These are phyloP conservation scores for Fusarium tjaetaba DNA, from an alignment of 2,329 filamentous ascomycete genomes.

Conservation along the genomic window DNA sequence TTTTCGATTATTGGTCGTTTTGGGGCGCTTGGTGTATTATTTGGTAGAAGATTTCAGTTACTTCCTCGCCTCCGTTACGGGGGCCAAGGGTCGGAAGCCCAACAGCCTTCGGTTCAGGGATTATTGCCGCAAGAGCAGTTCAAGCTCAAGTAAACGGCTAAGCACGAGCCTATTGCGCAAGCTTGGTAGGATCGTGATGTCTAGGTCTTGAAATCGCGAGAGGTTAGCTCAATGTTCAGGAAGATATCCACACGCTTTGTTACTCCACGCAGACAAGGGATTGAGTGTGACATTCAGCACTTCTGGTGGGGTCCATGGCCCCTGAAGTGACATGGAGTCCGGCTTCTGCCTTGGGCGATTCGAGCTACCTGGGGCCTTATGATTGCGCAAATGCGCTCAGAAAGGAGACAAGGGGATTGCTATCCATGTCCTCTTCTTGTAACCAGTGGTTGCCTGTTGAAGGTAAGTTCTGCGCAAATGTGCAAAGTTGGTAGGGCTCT, in stretches of 20 bases:
- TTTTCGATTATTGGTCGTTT: too few species aligned
- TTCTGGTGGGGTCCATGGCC: accelerated
- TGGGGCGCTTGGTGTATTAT: too few species aligned
- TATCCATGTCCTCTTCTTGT: neutral
- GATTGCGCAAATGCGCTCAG: neutral
- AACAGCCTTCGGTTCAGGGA: too few species aligned
- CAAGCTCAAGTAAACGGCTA: neutral
- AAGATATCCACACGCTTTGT: neutral
- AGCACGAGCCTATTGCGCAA: neutral
- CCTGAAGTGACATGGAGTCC: neutral
- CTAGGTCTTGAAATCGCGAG: neutral
- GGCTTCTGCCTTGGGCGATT: neutral
- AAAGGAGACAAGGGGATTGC: neutral
- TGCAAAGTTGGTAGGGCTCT: neutral
- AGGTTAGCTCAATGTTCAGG: neutral
- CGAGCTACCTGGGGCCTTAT: accelerated
- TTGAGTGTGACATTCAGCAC: neutral
- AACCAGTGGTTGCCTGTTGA: neutral
- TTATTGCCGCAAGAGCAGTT: neutral
- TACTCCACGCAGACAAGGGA: neutral
- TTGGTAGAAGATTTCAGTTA: accelerated
- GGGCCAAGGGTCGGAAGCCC: accelerated
- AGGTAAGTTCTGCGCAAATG: neutral
- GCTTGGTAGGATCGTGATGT: neutral
- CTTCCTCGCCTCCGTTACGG: neutral